Base-by-base conservation (phyloP, 75 land plant species). In the Pinus taeda region DNA sequence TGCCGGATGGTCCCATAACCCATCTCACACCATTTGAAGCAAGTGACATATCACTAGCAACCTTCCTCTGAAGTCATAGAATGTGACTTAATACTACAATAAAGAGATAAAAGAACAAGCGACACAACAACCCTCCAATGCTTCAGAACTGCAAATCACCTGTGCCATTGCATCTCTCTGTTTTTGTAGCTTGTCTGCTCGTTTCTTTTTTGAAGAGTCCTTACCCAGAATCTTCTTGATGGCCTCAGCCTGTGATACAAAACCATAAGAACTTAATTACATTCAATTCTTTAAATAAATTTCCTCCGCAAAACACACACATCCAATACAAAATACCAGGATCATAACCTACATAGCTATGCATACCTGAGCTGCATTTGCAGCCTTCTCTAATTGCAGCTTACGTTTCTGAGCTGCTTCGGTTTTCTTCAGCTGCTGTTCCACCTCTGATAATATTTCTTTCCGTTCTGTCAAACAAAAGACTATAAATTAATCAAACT, bases 221-320 rank as follows among this genome's bases (percentile, higher is more conserved):
- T 88, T 93, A n/a, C 95, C 93, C 67, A 93, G 81, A 59, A 96
- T 96, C 83, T 94, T 96, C 78, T 90, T 91, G 26, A 96, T 96
- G 60, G 98, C 98, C 53, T 84, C 88, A 24, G 88, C 98, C 98
- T 96, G 77, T 21, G 77, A 60, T 42, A 74, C 57, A 15, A 4
- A 62, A 4, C 79, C 76, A 76, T n/a, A 15, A 45, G 53, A 45
- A 45, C 61, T 45, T 6, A 36, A 72, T 57, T 62, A 60, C 24
- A 37, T 69, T 37, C 13, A 45, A 45, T 7, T 45, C 53, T 45
- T 8, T 45, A 59, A 76, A 17, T 39, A 37, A 30, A 33, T 33
- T 17, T 64, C 17, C 36, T 15, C 39, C 60, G 33, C 20, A 11
- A 77, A 5, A 45, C 53, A 45, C 53, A 45, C 53, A 45, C 53